Conservation (phyloP, 352 stramenopile species). For the Phytophthora foliorum region DNA sequence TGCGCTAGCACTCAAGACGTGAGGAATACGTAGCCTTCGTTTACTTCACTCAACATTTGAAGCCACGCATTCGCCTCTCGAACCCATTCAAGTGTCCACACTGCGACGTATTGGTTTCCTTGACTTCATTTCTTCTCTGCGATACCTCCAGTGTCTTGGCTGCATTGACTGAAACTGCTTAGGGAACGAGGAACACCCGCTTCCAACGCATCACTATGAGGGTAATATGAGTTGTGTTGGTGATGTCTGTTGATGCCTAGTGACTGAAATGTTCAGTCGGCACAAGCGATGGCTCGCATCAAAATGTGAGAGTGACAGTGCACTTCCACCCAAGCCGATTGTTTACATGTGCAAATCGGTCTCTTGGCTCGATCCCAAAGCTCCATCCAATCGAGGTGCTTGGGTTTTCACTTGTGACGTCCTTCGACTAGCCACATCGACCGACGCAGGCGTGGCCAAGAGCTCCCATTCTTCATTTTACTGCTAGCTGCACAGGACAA, state of each 20-base stretch:
- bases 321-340: conserved; percentile 13
- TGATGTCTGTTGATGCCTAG: neutral
- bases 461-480: conserved; percentile 8
- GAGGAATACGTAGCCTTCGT: too few relatives aligned
- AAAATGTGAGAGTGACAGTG: conserved; percentile 2
- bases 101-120: too few relatives aligned
- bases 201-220: too few relatives aligned
- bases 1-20: too few relatives aligned
- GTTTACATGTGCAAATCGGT: conserved; percentile 4
- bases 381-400: conserved; percentile 22
- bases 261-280: neutral
- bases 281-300: neutral
- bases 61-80: too few relatives aligned
- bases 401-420: conserved; percentile 11
- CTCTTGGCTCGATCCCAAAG: neutral
- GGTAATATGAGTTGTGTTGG: too few relatives aligned
- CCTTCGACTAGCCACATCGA: neutral
- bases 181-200: too few relatives aligned
- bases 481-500: neutral
- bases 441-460: neutral
- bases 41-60: too few relatives aligned
- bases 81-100: too few relatives aligned
- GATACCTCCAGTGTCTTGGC: too few relatives aligned
- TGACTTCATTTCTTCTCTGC: too few relatives aligned
- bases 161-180: too few relatives aligned